Evolutionary conservation across 257 asterid species (phyloP).

Genomic region (Coffea canephora): DNA sequence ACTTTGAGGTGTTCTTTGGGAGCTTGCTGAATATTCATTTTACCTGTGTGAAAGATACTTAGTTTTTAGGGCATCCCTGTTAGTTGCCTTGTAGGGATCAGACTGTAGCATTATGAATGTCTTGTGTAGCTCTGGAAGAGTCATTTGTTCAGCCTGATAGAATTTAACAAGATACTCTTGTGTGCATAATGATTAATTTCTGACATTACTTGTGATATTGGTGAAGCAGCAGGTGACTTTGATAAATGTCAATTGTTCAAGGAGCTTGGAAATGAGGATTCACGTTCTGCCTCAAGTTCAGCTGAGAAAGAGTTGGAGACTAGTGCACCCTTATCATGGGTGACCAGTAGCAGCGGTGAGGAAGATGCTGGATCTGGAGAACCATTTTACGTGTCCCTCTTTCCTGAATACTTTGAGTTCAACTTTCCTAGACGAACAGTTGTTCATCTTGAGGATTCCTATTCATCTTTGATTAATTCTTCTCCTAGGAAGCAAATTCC

Average conservation of each 20-base stretch:
- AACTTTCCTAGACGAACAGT: slow-evolving; percentile 36
- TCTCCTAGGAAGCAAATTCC: slow-evolving; percentile 59
- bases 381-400: slow-evolving; percentile 26
- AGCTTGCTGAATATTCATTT: neutral
- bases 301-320: slow-evolving; percentile 49
- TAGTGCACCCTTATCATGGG: slow-evolving; percentile 51
- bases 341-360: slow-evolving; percentile 55
- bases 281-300: slow-evolving; percentile 23
- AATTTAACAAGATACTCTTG: neutral
- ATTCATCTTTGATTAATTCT: slow-evolving; percentile 30
- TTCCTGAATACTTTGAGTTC: slow-evolving; percentile 35
- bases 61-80: neutral
- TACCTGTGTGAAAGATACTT: neutral
- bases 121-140: neutral
- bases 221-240: slow-evolving; percentile 16
- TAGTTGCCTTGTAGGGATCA: neutral
- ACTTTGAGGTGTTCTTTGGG: neutral
- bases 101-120: neutral
- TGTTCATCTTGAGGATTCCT: slow-evolving; percentile 35
- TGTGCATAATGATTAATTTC: neutral
- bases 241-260: slow-evolving; percentile 12
- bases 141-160: neutral
- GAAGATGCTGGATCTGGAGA: slow-evolving; percentile 40
- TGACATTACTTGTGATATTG: neutral
- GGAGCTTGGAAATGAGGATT: slow-evolving; percentile 26